Conservation (phyloP, 2,329 filamentous ascomycete species). For the Trichoderma brevicompactum region DNA sequence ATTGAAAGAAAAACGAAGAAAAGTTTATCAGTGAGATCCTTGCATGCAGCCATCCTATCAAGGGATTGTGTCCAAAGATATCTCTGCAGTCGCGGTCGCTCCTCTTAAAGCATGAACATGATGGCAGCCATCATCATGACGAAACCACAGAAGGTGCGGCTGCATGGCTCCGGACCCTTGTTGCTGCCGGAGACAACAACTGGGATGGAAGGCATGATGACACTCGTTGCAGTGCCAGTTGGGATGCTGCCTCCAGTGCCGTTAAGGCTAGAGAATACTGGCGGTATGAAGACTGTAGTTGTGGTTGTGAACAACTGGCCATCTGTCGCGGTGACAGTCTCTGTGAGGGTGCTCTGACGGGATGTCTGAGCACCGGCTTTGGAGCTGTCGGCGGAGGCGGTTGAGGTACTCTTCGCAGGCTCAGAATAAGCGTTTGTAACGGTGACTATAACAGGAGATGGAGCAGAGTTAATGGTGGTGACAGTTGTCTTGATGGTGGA, state of each 20-base stretch:
- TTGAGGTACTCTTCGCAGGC: constrained; percentile 3
- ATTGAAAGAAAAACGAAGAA: neutral
- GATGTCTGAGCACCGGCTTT: constrained; percentile 33
- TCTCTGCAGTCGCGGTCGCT: neutral
- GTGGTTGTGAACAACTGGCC: constrained; percentile 38
- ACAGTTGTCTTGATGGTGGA: constrained; percentile 37
- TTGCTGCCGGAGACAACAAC: constrained; percentile 40
- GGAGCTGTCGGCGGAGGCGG: constrained; percentile 34
- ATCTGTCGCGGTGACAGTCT: constrained; percentile 41
- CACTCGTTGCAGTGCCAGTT: constrained; percentile 37
- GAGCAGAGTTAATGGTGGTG: constrained; percentile 33
- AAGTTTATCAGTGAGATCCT: neutral
- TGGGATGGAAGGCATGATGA: constrained; percentile 33
- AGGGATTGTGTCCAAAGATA: constrained; percentile 6
- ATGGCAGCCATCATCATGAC: constrained; percentile 45
- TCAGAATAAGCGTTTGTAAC: constrained; percentile 31
- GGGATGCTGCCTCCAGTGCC: constrained; percentile 35
- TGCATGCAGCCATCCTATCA: neutral
- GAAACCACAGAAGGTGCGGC: constrained; percentile 41
- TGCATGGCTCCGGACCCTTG: constrained; percentile 41
- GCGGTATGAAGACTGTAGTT: constrained; percentile 41
- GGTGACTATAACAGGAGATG: constrained; percentile 36
- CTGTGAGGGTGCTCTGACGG: constrained; percentile 38
- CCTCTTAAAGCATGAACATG: constrained; percentile 42
- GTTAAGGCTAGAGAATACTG: constrained; percentile 39